Evolutionary conservation across 1,284 basidiomycete genomes (phyloP), one percentile per base, ranked within the genome.

Genomic region (Dichomitus squalens): DNA sequence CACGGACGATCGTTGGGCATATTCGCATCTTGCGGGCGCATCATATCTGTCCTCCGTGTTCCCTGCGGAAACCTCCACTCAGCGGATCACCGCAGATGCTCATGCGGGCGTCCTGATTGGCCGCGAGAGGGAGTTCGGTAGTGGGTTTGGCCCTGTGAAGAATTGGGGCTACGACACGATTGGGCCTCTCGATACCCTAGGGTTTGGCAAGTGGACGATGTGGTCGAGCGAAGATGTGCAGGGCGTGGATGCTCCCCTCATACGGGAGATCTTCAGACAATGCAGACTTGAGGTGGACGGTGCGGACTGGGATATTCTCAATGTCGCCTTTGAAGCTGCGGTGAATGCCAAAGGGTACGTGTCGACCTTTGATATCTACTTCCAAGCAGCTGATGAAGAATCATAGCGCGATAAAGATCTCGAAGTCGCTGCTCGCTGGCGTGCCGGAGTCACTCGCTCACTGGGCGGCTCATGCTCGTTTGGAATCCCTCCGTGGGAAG

Each of bases 391-490:
- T 55, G 53, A 44, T 55, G 58, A 16, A 58, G 34, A 25, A 33
- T 1, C 61, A 21, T 21, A 94, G 91, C 58, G 88, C 92, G 7
- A 62, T 86, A 51, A 93, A 90, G 70, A 72, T 85, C 27, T 95
- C 93, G 9, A 91, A 90, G 57, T 71, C 73, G 0, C 76, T 94
- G 18, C 81, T 97, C 14, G 83, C 89, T 0, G 70, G 67, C 1
- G 76, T 83, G 48, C 84, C 83, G 16, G 80, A 87, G 46, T 93
- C 93, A 14, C 70, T 93, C 25, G 71, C 75, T 0, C 85, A 88
- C 43, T 97, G 95, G 93, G 82, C 84, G 40, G 83, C 82, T 2
- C 95, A 96, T 73, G 93, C 92, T 7, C 84, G 86, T 27, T 77
- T 97, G 20, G 91, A 96, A 68, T 80, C 85, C 27, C 76, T 88